A percentile compares a stretch with the other conserved stretches of the same genome.
phyloP scores from a whole-genome alignment of 2,329 filamentous ascomycete genomes.

The Microthyrium microscopicum region DNA sequence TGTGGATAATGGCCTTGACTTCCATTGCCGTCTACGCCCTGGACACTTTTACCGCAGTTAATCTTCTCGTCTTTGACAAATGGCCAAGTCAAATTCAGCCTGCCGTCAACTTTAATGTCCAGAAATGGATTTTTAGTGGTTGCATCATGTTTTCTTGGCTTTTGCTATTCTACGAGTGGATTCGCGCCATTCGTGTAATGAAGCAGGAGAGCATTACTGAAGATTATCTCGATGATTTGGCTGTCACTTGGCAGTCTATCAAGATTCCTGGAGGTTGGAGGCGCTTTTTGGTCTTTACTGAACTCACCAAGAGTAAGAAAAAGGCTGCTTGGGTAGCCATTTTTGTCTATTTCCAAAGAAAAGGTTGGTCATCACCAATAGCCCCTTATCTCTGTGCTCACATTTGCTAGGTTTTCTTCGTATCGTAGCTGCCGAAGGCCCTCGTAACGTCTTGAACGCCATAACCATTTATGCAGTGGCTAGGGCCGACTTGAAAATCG shows the following conservation, averaged over 20 bases:
- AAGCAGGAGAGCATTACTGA: constrained; percentile 73
- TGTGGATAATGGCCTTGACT: constrained; percentile 64
- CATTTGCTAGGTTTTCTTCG: constrained; percentile 58
- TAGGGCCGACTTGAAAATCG: constrained; percentile 32
- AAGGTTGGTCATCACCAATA: constrained; percentile 26
- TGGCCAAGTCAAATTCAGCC: constrained; percentile 79
- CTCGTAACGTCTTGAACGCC: constrained; percentile 79
- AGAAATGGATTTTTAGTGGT: constrained; percentile 87
- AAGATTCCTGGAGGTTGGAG: constrained; percentile 60
- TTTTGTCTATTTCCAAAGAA: constrained; percentile 75
- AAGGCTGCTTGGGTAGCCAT: constrained; percentile 79
- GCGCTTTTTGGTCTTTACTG: constrained; percentile 82
- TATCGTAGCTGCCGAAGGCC: constrained; percentile 77
- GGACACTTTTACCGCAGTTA: constrained; percentile 86
- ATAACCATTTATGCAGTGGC: constrained; percentile 48
- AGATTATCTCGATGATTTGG: constrained; percentile 77
- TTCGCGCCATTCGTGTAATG: constrained; percentile 68
- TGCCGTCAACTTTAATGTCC: constrained; percentile 56
- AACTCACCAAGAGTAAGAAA: constrained; percentile 80
- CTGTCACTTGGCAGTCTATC: constrained; percentile 68
- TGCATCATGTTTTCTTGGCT: constrained; percentile 86
- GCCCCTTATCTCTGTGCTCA: background rate
- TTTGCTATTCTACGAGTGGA: constrained; percentile 63
- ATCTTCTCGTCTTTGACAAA: constrained; percentile 71
- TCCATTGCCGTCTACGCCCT: constrained; percentile 75